phyloP scores from a whole-genome alignment of 2,329 filamentous ascomycete genomes.

The Aspergillus calidoustus region DNA sequence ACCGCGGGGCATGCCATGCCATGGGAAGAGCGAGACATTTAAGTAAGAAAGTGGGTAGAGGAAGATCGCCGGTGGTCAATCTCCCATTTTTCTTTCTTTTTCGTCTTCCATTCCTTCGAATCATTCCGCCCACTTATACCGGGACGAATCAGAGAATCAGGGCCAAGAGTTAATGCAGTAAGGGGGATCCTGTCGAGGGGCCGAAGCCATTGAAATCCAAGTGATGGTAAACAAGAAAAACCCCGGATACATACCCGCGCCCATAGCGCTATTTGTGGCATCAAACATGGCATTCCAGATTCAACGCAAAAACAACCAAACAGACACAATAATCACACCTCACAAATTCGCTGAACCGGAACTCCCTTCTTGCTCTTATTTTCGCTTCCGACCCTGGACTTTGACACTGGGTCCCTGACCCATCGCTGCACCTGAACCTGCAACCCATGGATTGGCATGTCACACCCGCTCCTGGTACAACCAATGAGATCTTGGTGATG shows the following conservation, averaged over 20 bases:
- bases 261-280: background rate
- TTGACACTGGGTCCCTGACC: background rate
- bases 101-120: background rate
- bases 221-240: background rate
- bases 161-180: background rate
- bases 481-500: constrained; percentile 6
- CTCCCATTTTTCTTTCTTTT: background rate
- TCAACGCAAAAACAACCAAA: background rate
- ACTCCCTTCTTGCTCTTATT: background rate
- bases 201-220: background rate
- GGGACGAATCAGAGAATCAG: background rate
- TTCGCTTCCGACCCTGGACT: background rate
- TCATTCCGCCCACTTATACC: background rate
- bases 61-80: background rate
- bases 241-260: background rate
- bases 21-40: background rate
- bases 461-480: background rate
- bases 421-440: background rate
- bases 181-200: background rate
- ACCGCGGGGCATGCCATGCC: background rate
- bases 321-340: background rate
- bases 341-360: background rate
- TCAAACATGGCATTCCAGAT: background rate
- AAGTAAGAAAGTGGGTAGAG: background rate
- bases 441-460: constrained; percentile 1